These are phyloP conservation scores for Plasmopara viticola DNA, from an alignment of 352 stramenopile species.

Conservation along the genomic window DNA sequence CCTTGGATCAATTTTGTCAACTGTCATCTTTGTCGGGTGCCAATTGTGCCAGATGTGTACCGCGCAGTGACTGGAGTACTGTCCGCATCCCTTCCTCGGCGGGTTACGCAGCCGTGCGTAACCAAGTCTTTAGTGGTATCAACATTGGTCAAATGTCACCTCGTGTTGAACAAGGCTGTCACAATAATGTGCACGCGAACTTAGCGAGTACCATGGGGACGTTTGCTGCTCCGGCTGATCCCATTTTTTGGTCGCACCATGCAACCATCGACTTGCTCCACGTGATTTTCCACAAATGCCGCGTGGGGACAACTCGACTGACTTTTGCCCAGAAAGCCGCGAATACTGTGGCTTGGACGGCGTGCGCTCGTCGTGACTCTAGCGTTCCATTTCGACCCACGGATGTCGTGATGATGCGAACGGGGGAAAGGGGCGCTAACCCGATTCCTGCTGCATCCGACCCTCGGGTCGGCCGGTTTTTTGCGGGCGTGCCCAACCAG, in stretches of 20 bases:
- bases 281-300: constrained; percentile 66
- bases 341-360: constrained; percentile 39
- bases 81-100: constrained; percentile 27
- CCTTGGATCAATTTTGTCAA: constrained; percentile 61
- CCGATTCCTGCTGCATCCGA: constrained; percentile 28
- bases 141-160: constrained; percentile 60
- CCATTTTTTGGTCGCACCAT: constrained; percentile 76
- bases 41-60: constrained; percentile 41
- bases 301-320: constrained; percentile 33
- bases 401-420: constrained; percentile 42
- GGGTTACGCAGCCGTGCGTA: constrained; percentile 40
- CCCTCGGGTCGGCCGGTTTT: constrained; percentile 29
- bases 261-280: constrained; percentile 60
- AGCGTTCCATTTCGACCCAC: constrained; percentile 35
- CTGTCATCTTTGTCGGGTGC: constrained; percentile 8
- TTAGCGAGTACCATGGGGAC: constrained; percentile 50
- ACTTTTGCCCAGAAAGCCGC: constrained; percentile 45
- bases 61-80: constrained; percentile 36
- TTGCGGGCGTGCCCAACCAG: constrained; percentile 28
- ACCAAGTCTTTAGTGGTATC: constrained; percentile 37
- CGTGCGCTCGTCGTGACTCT: constrained; percentile 34
- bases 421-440: constrained; percentile 27
- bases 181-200: constrained; percentile 63
- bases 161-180: constrained; percentile 37
- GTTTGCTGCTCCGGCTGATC: constrained; percentile 47